phyloP scores from a whole-genome alignment of 257 asterid species.

The Solanum microdontum region DNA sequence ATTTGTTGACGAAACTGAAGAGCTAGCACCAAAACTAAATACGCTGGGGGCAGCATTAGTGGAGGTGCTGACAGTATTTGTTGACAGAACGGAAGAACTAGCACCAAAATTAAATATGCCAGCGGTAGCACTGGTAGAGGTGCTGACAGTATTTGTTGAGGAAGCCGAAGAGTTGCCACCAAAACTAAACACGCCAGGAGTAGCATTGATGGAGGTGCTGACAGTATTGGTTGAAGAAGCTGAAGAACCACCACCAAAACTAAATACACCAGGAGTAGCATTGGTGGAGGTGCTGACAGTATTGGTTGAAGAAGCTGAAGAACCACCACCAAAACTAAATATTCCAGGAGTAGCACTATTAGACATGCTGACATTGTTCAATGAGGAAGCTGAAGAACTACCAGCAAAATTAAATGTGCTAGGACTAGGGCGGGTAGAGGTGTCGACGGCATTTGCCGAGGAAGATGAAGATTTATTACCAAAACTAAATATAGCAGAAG shows the following conservation, averaged over 20 bases:
- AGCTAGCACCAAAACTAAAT: conserved; percentile 32
- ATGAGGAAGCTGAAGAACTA: conserved; percentile 2
- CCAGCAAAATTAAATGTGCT: conserved; percentile 27
- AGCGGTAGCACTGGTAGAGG: conserved; percentile 23
- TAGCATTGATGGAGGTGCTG: conserved; percentile 21
- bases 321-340: conserved; percentile 22
- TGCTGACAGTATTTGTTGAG: conserved; percentile 13
- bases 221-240: conserved; percentile 25
- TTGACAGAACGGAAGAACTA: conserved; percentile 15
- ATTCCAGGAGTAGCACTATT: background rate
- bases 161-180: conserved; percentile 9
- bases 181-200: conserved; percentile 20
- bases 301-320: conserved; percentile 27
- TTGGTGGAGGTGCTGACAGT: background rate
- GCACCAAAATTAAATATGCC: conserved; percentile 22
- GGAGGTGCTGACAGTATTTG: conserved; percentile 16
- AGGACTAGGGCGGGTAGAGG: conserved; percentile 27
- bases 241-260: conserved; percentile 26
- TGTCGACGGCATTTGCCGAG: conserved; percentile 9
- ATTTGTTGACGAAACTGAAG: conserved; percentile 31
- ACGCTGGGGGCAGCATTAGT: conserved; percentile 21
- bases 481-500: conserved; percentile 25
- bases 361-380: background rate
- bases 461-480: conserved; percentile 19
- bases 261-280: background rate